phyloP scores from a whole-genome alignment of 805 yeast genomes.

The Pichia thaimueangensis region DNA sequence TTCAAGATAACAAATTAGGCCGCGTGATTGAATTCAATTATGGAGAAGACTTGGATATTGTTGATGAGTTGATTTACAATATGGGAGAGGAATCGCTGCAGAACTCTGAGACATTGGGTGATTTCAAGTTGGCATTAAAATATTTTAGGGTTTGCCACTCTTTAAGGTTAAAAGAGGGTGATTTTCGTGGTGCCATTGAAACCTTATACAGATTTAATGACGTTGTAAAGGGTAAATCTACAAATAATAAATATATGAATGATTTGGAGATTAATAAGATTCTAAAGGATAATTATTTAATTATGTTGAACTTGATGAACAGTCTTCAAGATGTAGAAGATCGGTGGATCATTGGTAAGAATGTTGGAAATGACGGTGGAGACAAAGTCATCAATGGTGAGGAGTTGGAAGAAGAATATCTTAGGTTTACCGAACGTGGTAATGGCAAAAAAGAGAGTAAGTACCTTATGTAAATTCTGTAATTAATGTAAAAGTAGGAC shows the following conservation, averaged over 20 bases:
- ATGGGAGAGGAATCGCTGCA: conserved; percentile 20
- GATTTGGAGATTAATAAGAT: conserved; percentile 16
- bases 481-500: no score
- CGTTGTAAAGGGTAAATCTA: conserved; percentile 13
- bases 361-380: conserved; percentile 2
- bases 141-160: conserved; percentile 46
- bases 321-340: conserved; percentile 31
- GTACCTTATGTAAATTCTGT: neutral
- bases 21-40: conserved; percentile 38
- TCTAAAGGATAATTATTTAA: conserved; percentile 32
- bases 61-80: conserved; percentile 36
- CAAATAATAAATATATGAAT: neutral
- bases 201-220: conserved; percentile 36
- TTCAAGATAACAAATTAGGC: conserved; percentile 34
- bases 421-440: conserved; percentile 4
- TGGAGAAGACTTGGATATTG: conserved; percentile 34
- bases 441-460: neutral
- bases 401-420: conserved; percentile 22
- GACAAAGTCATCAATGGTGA: conserved; percentile 14
- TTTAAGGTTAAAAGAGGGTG: conserved; percentile 43
- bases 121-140: conserved; percentile 31
- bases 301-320: conserved; percentile 34
- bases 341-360: conserved; percentile 34
- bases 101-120: conserved; percentile 12
- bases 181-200: conserved; percentile 44